Evolutionary conservation across 768 basidiomycete genomes (phyloP).

Genomic region (Sutorius australiensis): DNA sequence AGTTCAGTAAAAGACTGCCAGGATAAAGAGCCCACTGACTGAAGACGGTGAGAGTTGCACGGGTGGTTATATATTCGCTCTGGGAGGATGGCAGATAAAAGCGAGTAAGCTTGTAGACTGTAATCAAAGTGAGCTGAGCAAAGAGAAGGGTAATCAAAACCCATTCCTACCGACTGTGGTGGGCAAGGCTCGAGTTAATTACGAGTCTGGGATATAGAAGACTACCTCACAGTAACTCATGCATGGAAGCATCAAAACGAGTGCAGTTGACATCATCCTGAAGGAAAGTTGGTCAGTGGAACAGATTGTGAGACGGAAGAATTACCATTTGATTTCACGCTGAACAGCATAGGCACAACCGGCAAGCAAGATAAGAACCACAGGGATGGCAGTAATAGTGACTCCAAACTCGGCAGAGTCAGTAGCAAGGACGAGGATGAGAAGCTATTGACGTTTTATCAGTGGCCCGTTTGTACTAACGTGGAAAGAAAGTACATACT

Average conservation of each 20-base stretch:
- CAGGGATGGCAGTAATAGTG: constrained; percentile 79
- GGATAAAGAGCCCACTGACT: constrained; percentile 44
- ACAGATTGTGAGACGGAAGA: background rate
- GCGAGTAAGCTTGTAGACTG: constrained; percentile 83
- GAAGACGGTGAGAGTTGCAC: constrained; percentile 77
- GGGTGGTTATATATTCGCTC: constrained; percentile 61
- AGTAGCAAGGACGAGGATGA: constrained; percentile 67
- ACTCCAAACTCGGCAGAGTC: constrained; percentile 75
- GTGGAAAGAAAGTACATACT: constrained; percentile 34
- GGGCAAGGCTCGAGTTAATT: constrained; percentile 4
- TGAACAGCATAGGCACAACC: constrained; percentile 68
- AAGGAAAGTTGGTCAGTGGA: background rate
- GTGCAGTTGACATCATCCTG: constrained; percentile 66
- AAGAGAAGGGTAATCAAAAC: background rate
- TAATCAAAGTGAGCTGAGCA: background rate
- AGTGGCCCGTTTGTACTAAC: background rate
- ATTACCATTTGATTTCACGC: constrained; percentile 76
- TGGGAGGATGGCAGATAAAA: constrained; percentile 65
- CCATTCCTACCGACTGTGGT: constrained; percentile 27
- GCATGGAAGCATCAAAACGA: constrained; percentile 76
- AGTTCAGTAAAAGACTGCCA: background rate
- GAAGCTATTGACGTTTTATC: constrained; percentile 46
- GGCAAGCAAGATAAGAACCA: constrained; percentile 64
- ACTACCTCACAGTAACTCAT: constrained; percentile 65
- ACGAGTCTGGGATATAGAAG: background rate